Evolutionary conservation across 139 green algal species (phyloP).

Genomic region (Picochlorum sp.): DNA sequence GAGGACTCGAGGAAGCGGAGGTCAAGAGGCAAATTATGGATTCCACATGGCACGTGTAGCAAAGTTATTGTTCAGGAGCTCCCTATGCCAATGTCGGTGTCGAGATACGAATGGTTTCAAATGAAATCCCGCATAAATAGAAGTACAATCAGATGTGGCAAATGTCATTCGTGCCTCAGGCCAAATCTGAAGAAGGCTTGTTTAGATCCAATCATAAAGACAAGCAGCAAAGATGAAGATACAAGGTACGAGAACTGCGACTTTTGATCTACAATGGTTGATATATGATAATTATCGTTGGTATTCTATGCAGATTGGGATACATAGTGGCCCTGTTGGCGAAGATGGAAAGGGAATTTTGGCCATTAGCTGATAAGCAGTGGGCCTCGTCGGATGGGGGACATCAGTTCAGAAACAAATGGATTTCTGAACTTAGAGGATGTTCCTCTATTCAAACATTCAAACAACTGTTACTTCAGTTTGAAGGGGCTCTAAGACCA

Average conservation of each 20-base stretch:
- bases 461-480: constrained; percentile 19
- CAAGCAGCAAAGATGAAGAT: neutral
- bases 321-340: constrained; percentile 23
- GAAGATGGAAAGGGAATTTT: constrained; percentile 39
- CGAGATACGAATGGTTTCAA: constrained; percentile 30
- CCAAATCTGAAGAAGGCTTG: constrained; percentile 40
- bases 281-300: neutral
- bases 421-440: constrained; percentile 13
- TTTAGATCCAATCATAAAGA: constrained; percentile 21
- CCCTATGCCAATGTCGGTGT: constrained; percentile 30
- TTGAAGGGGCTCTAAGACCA: constrained; percentile 23
- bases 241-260: neutral
- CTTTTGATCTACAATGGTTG: neutral
- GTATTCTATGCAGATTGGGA: constrained; percentile 23
- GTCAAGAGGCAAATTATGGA: constrained; percentile 6
- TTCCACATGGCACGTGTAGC: constrained; percentile 20
- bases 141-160: constrained; percentile 26
- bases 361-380: constrained; percentile 31
- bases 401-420: constrained; percentile 13
- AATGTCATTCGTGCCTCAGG: constrained; percentile 35
- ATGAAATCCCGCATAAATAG: constrained; percentile 22
- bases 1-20: constrained; percentile 31
- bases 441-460: constrained; percentile 11
- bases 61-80: constrained; percentile 27
- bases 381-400: constrained; percentile 25